Evolutionary conservation across 805 yeast genomes (phyloP).

Genomic region (Suhomyces emberorum): DNA sequence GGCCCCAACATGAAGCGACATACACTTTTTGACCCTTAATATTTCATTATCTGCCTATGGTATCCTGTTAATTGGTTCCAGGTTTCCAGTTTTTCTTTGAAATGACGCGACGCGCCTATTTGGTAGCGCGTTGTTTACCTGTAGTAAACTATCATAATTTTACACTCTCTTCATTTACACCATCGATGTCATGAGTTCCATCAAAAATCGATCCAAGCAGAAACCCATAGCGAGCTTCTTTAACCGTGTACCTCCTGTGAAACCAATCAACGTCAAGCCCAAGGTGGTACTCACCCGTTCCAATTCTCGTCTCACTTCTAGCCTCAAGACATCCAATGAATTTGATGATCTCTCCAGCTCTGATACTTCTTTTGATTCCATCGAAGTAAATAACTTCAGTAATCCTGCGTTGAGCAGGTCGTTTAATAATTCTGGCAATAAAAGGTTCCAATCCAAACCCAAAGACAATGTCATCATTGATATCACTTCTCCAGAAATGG

Average conservation of each 20-base stretch:
- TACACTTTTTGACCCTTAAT: too few relatives aligned
- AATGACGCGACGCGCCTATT: too few relatives aligned
- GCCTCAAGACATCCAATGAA: constrained; percentile 17
- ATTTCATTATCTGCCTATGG: too few relatives aligned
- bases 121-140: too few relatives aligned
- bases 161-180: too few relatives aligned
- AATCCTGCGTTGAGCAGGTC: constrained; percentile 26
- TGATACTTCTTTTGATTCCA: constrained; percentile 34
- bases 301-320: constrained; percentile 19
- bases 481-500: background rate
- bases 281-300: constrained; percentile 12
- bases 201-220: constrained; percentile 14
- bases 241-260: background rate
- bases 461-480: background rate
- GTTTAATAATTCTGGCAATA: constrained; percentile 6
- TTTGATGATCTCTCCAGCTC: constrained; percentile 28
- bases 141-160: too few relatives aligned
- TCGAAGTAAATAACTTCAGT: constrained; percentile 36
- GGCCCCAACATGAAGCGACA: too few relatives aligned
- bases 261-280: constrained; percentile 1
- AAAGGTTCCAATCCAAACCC: background rate
- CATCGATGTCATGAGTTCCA: background rate
- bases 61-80: too few relatives aligned
- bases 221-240: constrained; percentile 29
- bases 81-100: too few relatives aligned